Percentiles rank a stretch among this genome's conserved stretches.
These are phyloP conservation scores for Naganishia randhawae DNA, from an alignment of 768 basidiomycete genomes.

Conservation along the genomic window DNA sequence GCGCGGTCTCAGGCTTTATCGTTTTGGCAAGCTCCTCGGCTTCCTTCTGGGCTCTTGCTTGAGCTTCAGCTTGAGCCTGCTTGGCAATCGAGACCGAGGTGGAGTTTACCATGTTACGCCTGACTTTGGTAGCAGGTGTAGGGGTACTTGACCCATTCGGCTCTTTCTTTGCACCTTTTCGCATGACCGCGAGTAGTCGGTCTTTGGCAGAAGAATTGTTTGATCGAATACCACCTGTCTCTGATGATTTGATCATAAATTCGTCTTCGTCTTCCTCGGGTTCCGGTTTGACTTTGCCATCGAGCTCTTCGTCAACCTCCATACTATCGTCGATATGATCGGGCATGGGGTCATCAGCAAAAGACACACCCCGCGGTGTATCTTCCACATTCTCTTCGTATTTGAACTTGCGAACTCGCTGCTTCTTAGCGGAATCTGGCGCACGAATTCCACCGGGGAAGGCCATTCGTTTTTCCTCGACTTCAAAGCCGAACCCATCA, in stretches of 20 bases:
- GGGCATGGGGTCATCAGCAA: constrained; percentile 39
- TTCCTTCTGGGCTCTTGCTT: constrained; percentile 29
- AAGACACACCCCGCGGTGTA: constrained; percentile 29
- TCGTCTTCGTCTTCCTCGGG: constrained; percentile 44
- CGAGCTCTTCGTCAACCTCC: constrained; percentile 8
- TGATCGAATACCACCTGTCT: background rate
- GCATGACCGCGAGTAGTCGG: constrained; percentile 21
- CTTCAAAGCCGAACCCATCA: constrained; percentile 39
- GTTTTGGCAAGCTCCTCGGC: constrained; percentile 24
- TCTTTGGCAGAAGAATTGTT: constrained; percentile 24
- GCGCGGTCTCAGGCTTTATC: background rate
- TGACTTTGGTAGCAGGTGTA: constrained; percentile 10
- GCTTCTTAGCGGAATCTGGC: constrained; percentile 20
- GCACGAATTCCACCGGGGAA: constrained; percentile 10
- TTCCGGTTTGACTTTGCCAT: constrained; percentile 37
- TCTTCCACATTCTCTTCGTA: constrained; percentile 17
- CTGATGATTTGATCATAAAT: constrained; percentile 31
- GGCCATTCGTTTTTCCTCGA: constrained; percentile 33
- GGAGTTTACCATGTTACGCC: constrained; percentile 26
- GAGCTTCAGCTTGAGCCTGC: constrained; percentile 20
- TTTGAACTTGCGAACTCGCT: constrained; percentile 10
- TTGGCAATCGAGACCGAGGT: constrained; percentile 28
- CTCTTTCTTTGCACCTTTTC: constrained; percentile 17
- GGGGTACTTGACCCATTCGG: background rate
- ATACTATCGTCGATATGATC: constrained; percentile 31